Conservation (phyloP, 768 basidiomycete genomes). For the Trichaptum fuscoviolaceum region DNA sequence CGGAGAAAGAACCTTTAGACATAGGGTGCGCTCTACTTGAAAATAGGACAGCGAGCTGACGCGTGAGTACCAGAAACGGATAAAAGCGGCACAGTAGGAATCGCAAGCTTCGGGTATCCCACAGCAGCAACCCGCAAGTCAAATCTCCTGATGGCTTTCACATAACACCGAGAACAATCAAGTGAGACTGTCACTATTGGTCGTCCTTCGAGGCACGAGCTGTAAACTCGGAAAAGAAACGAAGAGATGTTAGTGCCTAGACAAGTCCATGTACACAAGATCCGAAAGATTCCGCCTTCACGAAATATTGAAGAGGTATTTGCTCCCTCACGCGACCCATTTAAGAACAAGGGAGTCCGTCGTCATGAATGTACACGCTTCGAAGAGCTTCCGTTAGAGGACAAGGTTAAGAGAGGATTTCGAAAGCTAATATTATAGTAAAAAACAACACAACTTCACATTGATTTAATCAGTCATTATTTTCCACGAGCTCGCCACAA, state of each 20-base stretch:
- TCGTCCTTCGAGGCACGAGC: neutral
- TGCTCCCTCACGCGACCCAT: too few species aligned
- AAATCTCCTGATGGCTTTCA: neutral
- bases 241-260: neutral
- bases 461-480: conserved; percentile 20
- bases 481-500: conserved; percentile 85
- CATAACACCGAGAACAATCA: neutral
- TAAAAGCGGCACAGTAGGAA: neutral
- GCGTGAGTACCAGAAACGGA: neutral
- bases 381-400: neutral
- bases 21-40: neutral
- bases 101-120: neutral
- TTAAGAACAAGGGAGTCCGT: too few species aligned
- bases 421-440: neutral
- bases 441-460: neutral
- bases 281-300: neutral
- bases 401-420: neutral
- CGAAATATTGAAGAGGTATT: neutral
- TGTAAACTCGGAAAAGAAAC: too few species aligned
- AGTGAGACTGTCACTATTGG: neutral
- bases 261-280: neutral
- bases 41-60: neutral
- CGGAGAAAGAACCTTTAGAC: neutral
- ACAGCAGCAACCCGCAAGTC: neutral
- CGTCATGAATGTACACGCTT: too few species aligned